These are phyloP conservation scores for Dioszegia crocea DNA, from an alignment of 768 basidiomycete species.

Conservation along the genomic window DNA sequence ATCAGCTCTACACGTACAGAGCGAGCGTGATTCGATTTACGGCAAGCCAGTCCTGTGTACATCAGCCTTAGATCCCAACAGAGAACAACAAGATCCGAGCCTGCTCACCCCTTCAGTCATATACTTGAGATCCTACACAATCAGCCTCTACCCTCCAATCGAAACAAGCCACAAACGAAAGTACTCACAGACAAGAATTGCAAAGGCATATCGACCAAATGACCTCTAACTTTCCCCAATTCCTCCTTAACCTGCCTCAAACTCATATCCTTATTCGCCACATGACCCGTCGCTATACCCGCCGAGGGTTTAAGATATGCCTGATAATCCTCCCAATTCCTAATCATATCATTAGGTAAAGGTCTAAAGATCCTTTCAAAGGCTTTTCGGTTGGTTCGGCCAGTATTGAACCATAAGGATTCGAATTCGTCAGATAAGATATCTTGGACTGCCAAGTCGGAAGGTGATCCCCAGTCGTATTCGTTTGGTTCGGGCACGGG, in stretches of 20 bases:
- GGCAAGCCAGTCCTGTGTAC: slow-evolving; percentile 16
- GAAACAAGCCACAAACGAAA: too few species aligned
- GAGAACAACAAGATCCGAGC: too few species aligned
- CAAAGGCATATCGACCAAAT: slow-evolving; percentile 53
- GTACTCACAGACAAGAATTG: slow-evolving; percentile 46
- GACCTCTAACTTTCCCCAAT: slow-evolving; percentile 58
- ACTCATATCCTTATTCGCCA: slow-evolving; percentile 61
- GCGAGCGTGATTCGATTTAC: slow-evolving; percentile 28
- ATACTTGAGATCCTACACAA: slow-evolving; percentile 11
- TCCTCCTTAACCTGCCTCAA: slow-evolving; percentile 69
- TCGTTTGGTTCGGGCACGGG: slow-evolving; percentile 68
- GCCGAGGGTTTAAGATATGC: slow-evolving; percentile 47
- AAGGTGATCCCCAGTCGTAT: slow-evolving; percentile 60
- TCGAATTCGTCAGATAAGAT: slow-evolving; percentile 64
- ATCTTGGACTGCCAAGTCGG: slow-evolving; percentile 71
- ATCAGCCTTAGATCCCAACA: too few species aligned
- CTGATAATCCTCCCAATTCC: slow-evolving; percentile 72
- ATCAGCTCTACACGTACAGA: slow-evolving; percentile 21
- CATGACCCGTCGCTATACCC: slow-evolving; percentile 64
- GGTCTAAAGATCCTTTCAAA: slow-evolving; percentile 82
- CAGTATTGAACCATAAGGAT: slow-evolving; percentile 65
- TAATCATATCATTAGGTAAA: slow-evolving; percentile 74
- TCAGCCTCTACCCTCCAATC: slow-evolving; percentile 6
- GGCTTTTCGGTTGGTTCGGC: slow-evolving; percentile 72
- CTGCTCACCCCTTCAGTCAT: slow-evolving; percentile 14